Percentiles rank a stretch among this genome's conserved stretches.
These are phyloP conservation scores for Paraleonurus japonicus DNA, from an alignment of 257 asterid genomes.

Conservation along the genomic window DNA sequence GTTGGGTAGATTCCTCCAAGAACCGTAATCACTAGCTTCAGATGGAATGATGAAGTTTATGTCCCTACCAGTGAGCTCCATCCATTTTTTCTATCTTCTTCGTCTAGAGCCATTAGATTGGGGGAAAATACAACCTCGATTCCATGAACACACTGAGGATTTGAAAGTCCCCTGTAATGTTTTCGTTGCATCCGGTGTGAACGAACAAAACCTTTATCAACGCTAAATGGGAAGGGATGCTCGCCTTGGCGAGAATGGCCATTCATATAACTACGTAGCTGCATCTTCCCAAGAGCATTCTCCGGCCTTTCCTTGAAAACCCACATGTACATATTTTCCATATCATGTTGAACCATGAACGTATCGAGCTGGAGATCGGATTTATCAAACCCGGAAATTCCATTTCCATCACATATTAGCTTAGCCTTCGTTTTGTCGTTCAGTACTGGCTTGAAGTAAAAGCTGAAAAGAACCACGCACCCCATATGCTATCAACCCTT, in stretches of 20 bases:
- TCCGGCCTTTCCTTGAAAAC: conserved; percentile 77
- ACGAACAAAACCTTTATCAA: conserved; percentile 64
- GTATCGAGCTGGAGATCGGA: conserved; percentile 65
- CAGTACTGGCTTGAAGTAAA: conserved; percentile 71
- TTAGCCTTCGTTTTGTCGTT: conserved; percentile 63
- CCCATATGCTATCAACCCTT: conserved; percentile 71
- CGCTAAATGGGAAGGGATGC: conserved; percentile 67
- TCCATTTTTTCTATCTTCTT: conserved; percentile 69
- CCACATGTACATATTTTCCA: conserved; percentile 93
- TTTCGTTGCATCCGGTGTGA: conserved; percentile 79
- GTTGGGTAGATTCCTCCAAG: conserved; percentile 70
- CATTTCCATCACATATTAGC: conserved; percentile 51
- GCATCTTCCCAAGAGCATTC: conserved; percentile 84
- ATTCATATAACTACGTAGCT: conserved; percentile 72
- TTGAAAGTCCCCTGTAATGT: conserved; percentile 70
- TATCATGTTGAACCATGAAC: conserved; percentile 77
- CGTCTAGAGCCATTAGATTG: conserved; percentile 47
- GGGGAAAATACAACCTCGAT: conserved; percentile 59
- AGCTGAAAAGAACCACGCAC: conserved; percentile 87
- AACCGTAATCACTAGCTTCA: conserved; percentile 60
- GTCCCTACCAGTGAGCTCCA: conserved; percentile 63
- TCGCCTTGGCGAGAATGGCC: conserved; percentile 83
- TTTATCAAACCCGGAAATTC: conserved; percentile 62
- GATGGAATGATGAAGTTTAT: conserved; percentile 45
- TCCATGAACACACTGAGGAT: conserved; percentile 78